Evolutionary conservation across 164 flowering plant genomes (phyloP).

Genomic region (Malania oleifera): DNA sequence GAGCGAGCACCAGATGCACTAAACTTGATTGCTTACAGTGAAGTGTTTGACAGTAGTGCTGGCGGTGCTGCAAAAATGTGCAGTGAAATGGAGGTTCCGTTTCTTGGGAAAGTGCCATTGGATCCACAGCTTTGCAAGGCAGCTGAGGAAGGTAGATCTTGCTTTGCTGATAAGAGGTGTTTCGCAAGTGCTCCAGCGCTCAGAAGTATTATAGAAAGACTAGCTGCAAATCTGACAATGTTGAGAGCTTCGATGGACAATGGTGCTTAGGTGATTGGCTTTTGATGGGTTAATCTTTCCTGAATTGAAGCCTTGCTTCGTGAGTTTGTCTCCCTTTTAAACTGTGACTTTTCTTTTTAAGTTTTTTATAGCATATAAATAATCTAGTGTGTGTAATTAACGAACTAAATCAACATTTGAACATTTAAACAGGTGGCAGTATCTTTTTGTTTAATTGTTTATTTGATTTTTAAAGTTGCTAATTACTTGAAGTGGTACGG

Average conservation of each 20-base stretch:
- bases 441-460: too few species aligned
- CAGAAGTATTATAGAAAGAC: conserved; percentile 47
- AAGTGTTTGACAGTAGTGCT: conserved; percentile 81
- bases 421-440: too few species aligned
- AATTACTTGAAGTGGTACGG: too few species aligned
- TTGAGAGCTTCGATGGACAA: conserved; percentile 1
- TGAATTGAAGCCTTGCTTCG: too few species aligned
- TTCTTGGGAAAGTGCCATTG: conserved; percentile 87
- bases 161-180: conserved; percentile 60
- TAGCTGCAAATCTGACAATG: conserved; percentile 24
- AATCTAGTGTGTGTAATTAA: too few species aligned
- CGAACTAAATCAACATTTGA: too few species aligned
- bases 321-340: too few species aligned
- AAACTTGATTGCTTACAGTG: conserved; percentile 50
- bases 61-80: conserved; percentile 90
- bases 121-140: conserved; percentile 91
- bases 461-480: too few species aligned
- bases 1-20: conserved; percentile 69
- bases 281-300: too few species aligned
- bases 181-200: conserved; percentile 66
- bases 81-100: conserved; percentile 73
- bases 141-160: conserved; percentile 88
- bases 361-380: too few species aligned
- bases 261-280: conserved; percentile 5
- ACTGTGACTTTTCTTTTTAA: too few species aligned